Evolutionary conservation across 768 basidiomycete species (phyloP).

Genomic region (Tulasnella calospora): DNA sequence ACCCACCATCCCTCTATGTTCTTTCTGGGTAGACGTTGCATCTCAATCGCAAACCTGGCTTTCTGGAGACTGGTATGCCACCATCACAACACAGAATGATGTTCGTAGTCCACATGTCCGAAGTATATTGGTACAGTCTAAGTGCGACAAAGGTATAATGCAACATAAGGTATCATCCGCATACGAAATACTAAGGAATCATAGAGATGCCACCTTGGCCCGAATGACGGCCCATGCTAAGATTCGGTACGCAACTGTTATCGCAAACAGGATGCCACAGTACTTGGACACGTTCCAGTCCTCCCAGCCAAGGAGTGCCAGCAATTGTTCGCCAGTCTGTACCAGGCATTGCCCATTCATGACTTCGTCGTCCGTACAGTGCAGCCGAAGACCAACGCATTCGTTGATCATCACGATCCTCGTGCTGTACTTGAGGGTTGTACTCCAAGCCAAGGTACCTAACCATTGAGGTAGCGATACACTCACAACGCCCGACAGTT

Average conservation of each 20-base stretch:
- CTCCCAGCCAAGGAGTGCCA: slow-evolving; percentile 34
- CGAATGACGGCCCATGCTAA: slow-evolving; percentile 21
- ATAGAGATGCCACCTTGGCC: slow-evolving; percentile 19
- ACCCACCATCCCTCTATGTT: background rate
- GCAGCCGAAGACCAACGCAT: slow-evolving; percentile 34
- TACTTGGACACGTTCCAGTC: slow-evolving; percentile 23
- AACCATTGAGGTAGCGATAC: slow-evolving; percentile 36
- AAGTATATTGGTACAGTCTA: background rate
- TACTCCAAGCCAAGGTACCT: slow-evolving; percentile 12
- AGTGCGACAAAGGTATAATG: background rate
- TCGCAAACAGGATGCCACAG: slow-evolving; percentile 19
- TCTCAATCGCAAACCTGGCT: background rate
- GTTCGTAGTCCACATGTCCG: background rate
- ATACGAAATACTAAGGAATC: slow-evolving; percentile 10
- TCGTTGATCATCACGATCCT: slow-evolving; percentile 41
- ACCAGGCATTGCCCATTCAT: slow-evolving; percentile 37
- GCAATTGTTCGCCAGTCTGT: slow-evolving; percentile 37
- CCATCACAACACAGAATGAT: background rate
- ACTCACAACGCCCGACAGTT: slow-evolving; percentile 35
- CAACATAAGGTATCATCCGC: background rate
- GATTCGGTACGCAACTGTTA: slow-evolving; percentile 22
- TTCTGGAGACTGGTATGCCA: background rate
- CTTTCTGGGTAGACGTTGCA: background rate
- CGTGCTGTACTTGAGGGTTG: slow-evolving; percentile 33
- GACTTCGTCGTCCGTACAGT: slow-evolving; percentile 35